Evolutionary conservation across 1,284 basidiomycete species (phyloP).

Genomic region (Fomitopsis pinicola): DNA sequence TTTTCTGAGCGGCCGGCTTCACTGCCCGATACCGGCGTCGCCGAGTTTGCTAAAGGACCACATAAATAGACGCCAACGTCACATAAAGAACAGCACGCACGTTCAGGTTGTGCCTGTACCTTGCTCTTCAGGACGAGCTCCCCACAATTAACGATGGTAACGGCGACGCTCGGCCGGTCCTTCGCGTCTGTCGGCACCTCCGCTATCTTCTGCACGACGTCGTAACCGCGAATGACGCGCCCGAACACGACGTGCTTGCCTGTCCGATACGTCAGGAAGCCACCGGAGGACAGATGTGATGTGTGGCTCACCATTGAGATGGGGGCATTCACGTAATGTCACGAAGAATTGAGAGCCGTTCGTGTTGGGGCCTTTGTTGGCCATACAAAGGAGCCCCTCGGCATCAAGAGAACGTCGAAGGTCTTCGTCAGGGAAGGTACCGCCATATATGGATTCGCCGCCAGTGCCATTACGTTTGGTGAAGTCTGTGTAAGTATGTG

Average conservation of each 20-base stretch:
- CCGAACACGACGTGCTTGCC: constrained; percentile 83
- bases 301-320: constrained; percentile 51
- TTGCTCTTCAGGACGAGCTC: constrained; percentile 73
- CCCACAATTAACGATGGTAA: constrained; percentile 79
- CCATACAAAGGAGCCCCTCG: constrained; percentile 78
- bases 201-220: constrained; percentile 51
- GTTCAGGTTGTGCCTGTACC: constrained; percentile 13
- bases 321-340: constrained; percentile 68
- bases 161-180: constrained; percentile 65
- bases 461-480: constrained; percentile 77
- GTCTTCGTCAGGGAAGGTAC: constrained; percentile 74
- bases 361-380: constrained; percentile 77
- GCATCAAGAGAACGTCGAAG: constrained; percentile 61
- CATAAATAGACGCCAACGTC: too few relatives aligned
- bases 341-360: constrained; percentile 85
- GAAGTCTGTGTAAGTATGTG: constrained; percentile 46
- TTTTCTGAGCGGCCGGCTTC: constrained; percentile 16
- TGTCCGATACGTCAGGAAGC: constrained; percentile 13
- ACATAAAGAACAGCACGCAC: constrained; percentile 5
- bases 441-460: constrained; percentile 81
- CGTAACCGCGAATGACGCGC: constrained; percentile 57
- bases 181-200: constrained; percentile 61
- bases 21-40: constrained; percentile 13
- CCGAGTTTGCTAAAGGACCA: constrained; percentile 5
- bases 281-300: not conserved